Evolutionary conservation across 2,329 filamentous ascomycete genomes (phyloP).

Genomic region (Apiospora malaysiana): DNA sequence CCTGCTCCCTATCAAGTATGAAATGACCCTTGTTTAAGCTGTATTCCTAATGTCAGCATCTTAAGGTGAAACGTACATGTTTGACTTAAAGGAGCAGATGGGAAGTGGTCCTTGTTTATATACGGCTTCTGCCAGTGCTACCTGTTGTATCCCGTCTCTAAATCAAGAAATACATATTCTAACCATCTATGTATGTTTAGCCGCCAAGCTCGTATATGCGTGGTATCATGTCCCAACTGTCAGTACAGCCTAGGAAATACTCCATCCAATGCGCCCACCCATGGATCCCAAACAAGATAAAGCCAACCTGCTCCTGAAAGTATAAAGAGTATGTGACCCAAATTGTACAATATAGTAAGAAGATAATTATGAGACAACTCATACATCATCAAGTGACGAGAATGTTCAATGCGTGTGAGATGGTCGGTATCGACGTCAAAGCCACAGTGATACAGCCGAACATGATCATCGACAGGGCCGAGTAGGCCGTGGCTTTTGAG

Average conservation of each 20-base stretch:
- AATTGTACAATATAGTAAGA: neutral
- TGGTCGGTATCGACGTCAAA: slow-evolving; percentile 55
- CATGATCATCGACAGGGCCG: slow-evolving; percentile 62
- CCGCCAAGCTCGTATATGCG: neutral
- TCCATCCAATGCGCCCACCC: neutral
- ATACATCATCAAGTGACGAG: slow-evolving; percentile 34
- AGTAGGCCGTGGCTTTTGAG: slow-evolving; percentile 60
- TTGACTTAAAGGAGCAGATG: no score
- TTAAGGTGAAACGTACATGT: neutral
- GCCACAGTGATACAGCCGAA: slow-evolving; percentile 63
- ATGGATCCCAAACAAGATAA: neutral
- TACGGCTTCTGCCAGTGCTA: neutral
- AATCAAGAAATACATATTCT: neutral
- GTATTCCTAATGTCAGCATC: no score
- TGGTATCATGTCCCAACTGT: neutral
- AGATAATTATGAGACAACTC: neutral
- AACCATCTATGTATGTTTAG: slow-evolving; percentile 10
- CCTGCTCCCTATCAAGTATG: neutral
- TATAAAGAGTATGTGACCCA: neutral
- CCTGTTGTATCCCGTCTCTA: neutral
- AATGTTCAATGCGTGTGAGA: slow-evolving; percentile 45
- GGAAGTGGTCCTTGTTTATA: neutral
- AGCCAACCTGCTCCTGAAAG: neutral
- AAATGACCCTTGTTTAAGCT: no score
- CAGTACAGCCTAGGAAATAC: neutral